A percentile compares a stretch with the other conserved stretches of the same genome.
Conservation (phyloP, 2,329 filamentous ascomycete genomes). For the Apiospora phragmitis region DNA sequence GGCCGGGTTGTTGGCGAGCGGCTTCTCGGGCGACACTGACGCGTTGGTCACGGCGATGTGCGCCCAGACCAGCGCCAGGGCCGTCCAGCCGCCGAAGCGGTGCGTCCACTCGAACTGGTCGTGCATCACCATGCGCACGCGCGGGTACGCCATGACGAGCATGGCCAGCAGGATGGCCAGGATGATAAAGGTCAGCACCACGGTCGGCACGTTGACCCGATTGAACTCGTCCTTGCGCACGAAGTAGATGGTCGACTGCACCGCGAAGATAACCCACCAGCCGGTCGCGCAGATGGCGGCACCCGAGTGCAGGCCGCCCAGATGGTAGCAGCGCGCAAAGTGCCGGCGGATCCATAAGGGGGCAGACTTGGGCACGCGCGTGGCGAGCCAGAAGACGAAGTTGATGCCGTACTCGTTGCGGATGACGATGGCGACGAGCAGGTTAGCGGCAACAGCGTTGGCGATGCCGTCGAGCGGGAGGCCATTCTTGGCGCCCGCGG, state of each 20-base stretch:
- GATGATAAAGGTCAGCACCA: conserved; percentile 41
- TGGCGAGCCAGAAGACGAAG: conserved; percentile 41
- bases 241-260: conserved; percentile 27
- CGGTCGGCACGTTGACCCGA: neutral
- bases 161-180: conserved; percentile 49
- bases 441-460: conserved; percentile 33
- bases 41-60: conserved; percentile 35
- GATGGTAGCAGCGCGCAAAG: conserved; percentile 51
- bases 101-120: conserved; percentile 58
- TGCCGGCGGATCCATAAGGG: conserved; percentile 45
- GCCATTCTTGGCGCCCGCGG: conserved; percentile 41
- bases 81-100: conserved; percentile 57
- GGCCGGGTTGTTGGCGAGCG: conserved; percentile 40
- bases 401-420: conserved; percentile 51
- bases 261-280: conserved; percentile 44
- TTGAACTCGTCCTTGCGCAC: neutral
- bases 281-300: conserved; percentile 47
- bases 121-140: conserved; percentile 50
- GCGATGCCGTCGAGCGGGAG: conserved; percentile 15
- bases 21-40: conserved; percentile 25
- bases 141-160: conserved; percentile 51
- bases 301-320: conserved; percentile 55
- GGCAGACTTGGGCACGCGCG: conserved; percentile 42
- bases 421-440: conserved; percentile 43
- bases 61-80: conserved; percentile 50